Percentiles rank a stretch among this genome's conserved stretches.
These are phyloP conservation scores for Scheffersomyces parashehatae DNA, from an alignment of 1,139 yeast species.

Conservation along the genomic window DNA sequence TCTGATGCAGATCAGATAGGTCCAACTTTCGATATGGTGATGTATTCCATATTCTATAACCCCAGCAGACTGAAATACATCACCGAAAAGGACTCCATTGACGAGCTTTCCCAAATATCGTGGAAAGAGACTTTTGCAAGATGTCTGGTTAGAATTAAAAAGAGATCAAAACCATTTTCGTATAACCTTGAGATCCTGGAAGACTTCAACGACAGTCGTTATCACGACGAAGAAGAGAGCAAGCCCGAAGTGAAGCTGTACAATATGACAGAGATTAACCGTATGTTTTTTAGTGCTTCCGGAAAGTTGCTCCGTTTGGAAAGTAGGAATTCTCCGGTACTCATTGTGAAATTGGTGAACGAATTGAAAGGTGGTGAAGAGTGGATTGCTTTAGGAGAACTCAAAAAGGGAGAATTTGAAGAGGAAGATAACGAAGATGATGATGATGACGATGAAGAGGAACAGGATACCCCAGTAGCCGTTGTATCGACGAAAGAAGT, in stretches of 20 bases:
- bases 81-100: conserved; percentile 22
- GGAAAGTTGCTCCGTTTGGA: conserved; percentile 67
- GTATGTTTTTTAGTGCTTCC: conserved; percentile 72
- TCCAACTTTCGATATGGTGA: conserved; percentile 58
- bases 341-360: conserved; percentile 53
- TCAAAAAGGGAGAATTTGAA: conserved; percentile 29
- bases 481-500: conserved; percentile 14
- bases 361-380: conserved; percentile 29
- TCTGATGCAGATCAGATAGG: conserved; percentile 45
- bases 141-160: conserved; percentile 44
- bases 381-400: conserved; percentile 60
- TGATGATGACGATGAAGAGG: conserved; percentile 26
- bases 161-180: conserved; percentile 22
- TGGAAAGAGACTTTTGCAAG: conserved; percentile 80
- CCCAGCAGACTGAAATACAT: conserved; percentile 46
- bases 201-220: conserved; percentile 70
- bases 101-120: conserved; percentile 43
- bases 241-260: conserved; percentile 33
- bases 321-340: conserved; percentile 66
- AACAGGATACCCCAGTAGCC: conserved; percentile 10
- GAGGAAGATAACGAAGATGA: conserved; percentile 29
- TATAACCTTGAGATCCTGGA: conserved; percentile 57
- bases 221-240: conserved; percentile 59
- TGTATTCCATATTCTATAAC: conserved; percentile 68
- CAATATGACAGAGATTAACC: conserved; percentile 45